Base-by-base conservation (phyloP, 2,329 filamentous ascomycete genomes). In the Fusarium pseudograminearum region DNA sequence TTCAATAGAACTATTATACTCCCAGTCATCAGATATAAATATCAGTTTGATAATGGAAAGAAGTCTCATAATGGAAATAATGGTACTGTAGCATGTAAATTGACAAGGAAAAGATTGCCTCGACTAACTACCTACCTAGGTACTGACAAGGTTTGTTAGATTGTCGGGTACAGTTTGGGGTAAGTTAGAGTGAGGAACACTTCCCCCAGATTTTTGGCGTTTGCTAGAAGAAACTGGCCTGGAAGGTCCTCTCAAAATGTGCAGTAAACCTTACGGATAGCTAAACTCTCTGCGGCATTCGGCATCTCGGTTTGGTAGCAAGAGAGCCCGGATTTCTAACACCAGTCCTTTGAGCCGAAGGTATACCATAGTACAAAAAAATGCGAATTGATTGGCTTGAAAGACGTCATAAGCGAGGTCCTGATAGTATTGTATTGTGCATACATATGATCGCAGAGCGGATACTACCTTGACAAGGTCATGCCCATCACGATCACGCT, bases 241-340 rank as follows among this genome's bases (percentile, higher is more conserved):
- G n/a, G 30, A 18, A 8, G 26, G n/a, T 14, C 20, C n/a, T 42
- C 33, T 22, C 26, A 24, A 34, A 5, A 28, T 40, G 26, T 18
- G 18, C 22, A 41, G 20, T 40, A 4, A 24, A 16, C 31, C 14
- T 36, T n/a, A 18, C n/a, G 34, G 34, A 36, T 36, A 36, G 9
- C 18, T 38, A 20, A 28, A 20, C 11, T 33, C 22, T 40, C 46
- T 34, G 38, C 56, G 47, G 58, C 28, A 64, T 76, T 80, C 82
- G 83, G 83, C 76, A 82, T 79, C 78, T 83, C 79, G 83, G 80
- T 80, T 28, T 62, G 28, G 52, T 40, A 22, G n/a, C 7, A 30
- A 30, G 34, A 48, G 48, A 47, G 38, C 41, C 44, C 28, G 46
- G 57, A 54, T 42, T 36, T 41, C 26, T 20, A 52, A 34, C 44